Base-by-base conservation (phyloP, 176 grass and related monocot species). In the Carex littledalei region DNA sequence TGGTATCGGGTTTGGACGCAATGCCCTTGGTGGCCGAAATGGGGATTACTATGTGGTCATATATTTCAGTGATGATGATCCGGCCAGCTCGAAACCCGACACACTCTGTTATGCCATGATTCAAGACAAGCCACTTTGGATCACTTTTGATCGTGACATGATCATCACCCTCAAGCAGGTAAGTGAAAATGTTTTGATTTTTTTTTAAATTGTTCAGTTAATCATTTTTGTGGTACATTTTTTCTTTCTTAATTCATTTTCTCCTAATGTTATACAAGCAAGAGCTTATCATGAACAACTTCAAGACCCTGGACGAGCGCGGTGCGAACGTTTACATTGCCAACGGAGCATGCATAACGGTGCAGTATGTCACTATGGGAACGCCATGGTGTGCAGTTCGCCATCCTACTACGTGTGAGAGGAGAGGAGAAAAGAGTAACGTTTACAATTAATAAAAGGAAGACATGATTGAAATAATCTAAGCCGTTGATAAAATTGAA, bases 261-360 rank as follows among this genome's bases (percentile, higher is more conserved):
- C 5, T 35, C 57, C 62, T 24, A 81, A 81, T 63, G 34, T 63
- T 29, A 22, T 82, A 24, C 80, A 47, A 54, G 10, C 74, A 86
- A 76, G 85, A 86, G 74, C 75, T 86, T 29, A 86, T 81, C 37
- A 81, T 86, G 85, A 86, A 86, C 47, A 86, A 62, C 45, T 81
- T 81, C 85, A 86, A 86, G 60, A 86, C 85, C 22, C 52, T 86
- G 6, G 85, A 86, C 21, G 85, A 76, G 75, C 85, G 85, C 9
- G 85, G 85, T 5, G 76, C 43, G 15, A 86, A 69, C 18, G 85
- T 86, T n/a, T 76, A 86, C 75, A 86, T 86, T 54, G 85, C 85
- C 58, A 86, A 86, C 2, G 85, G 75, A 47, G 85, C 85, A 24
- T 86, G 85, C 63, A 86, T 86, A 32, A 86, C 85, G 4, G 74